A percentile compares a stretch with the other conserved stretches of the same genome.
These are phyloP conservation scores for Craspedostauros australis DNA, from an alignment of 108 stramenopile genomes.

Conservation along the genomic window DNA sequence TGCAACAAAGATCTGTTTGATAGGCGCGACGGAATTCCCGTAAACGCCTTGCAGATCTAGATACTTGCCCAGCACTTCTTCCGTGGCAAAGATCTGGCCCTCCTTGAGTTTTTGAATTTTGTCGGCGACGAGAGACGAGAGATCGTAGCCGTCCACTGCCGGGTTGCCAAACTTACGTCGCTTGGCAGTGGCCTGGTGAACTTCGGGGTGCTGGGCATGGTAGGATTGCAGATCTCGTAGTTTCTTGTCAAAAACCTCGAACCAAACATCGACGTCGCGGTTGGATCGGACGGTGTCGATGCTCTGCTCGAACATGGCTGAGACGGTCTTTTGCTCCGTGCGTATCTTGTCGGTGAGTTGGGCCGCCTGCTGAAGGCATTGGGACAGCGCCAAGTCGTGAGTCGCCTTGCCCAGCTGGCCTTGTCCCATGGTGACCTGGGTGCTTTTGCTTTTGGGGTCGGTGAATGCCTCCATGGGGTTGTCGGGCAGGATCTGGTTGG, in stretches of 20 bases:
- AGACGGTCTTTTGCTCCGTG: slow-evolving; percentile 25
- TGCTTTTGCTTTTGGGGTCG: neutral
- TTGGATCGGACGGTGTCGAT: slow-evolving; percentile 9
- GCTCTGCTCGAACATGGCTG: slow-evolving; percentile 5
- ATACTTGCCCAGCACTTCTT: slow-evolving; percentile 82
- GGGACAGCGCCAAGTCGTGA: slow-evolving; percentile 28
- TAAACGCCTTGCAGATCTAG: slow-evolving; percentile 58
- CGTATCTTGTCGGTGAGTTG: slow-evolving; percentile 23
- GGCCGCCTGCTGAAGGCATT: slow-evolving; percentile 28
- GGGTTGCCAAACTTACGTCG: slow-evolving; percentile 61
- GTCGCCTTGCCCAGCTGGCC: slow-evolving; percentile 60
- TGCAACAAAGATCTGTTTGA: slow-evolving; percentile 6
- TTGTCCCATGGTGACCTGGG: slow-evolving; percentile 19
- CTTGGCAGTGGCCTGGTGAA: slow-evolving; percentile 17
- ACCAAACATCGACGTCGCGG: slow-evolving; percentile 18
- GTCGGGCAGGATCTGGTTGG: slow-evolving; percentile 8
- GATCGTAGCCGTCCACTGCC: slow-evolving; percentile 76
- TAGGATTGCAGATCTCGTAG: slow-evolving; percentile 60
- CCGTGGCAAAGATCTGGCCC: slow-evolving; percentile 44
- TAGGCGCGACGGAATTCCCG: slow-evolving; percentile 15
- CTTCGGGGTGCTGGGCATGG: slow-evolving; percentile 53
- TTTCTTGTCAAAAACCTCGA: slow-evolving; percentile 52
- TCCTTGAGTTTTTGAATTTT: slow-evolving; percentile 33
- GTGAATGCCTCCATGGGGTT: neutral
- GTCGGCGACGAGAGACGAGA: slow-evolving; percentile 41